A percentile compares a stretch with the other conserved stretches of the same genome.
These are phyloP conservation scores for Malus sylvestris DNA, from an alignment of 306 rosid species.

Conservation along the genomic window DNA sequence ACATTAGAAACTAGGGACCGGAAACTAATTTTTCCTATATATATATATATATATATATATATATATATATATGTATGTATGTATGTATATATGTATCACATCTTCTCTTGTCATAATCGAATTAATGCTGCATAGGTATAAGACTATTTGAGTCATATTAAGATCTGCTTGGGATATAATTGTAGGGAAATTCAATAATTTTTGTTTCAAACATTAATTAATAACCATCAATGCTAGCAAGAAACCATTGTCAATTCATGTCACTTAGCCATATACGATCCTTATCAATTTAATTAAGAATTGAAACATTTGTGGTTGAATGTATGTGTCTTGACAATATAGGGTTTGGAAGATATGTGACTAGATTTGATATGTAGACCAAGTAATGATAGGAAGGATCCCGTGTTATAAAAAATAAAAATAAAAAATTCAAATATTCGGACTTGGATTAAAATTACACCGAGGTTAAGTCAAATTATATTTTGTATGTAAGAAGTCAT, in stretches of 20 bases:
- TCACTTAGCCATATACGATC: neutral
- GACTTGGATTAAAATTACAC: too few species aligned
- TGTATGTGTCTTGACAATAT: neutral
- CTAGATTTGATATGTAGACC: neutral
- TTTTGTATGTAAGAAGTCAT: too few species aligned
- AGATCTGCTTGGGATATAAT: neutral
- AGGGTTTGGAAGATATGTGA: neutral
- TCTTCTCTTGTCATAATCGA: neutral
- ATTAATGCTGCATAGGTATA: neutral
- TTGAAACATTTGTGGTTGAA: neutral
- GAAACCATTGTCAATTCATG: neutral
- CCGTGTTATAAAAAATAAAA: neutral
- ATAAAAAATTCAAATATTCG: too few species aligned
- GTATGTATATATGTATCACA: neutral
- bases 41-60: too few species aligned
- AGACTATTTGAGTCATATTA: neutral
- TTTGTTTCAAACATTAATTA: neutral
- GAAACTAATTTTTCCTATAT: too few species aligned
- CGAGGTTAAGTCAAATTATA: too few species aligned
- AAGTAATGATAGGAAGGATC: too few species aligned
- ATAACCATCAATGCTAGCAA: neutral
- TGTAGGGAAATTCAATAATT: neutral
- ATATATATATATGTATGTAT: too few species aligned
- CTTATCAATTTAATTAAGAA: neutral
- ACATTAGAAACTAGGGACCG: too few species aligned